Evolutionary conservation across 768 basidiomycete genomes (phyloP), one percentile per base, ranked within the genome.

Genomic region (Boletus speciosus): DNA sequence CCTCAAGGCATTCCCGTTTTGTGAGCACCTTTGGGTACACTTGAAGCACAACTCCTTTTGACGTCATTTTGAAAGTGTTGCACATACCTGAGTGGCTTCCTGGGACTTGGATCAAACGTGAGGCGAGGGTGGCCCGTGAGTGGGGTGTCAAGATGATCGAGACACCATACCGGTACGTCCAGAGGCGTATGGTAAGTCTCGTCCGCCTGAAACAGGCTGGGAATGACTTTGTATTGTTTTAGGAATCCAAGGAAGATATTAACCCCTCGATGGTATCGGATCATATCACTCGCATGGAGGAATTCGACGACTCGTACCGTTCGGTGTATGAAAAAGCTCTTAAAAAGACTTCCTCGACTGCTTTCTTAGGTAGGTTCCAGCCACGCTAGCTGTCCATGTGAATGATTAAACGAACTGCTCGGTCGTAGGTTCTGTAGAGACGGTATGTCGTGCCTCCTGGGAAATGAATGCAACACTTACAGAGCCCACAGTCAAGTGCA

Each of bases 71-170:
- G 35, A 14, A 38, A 70, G 67, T 71, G 43, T 46, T 66, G 38
- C 47, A 65, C 34, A 15, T 69, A 3, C 70, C 70, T 1, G 59
- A 66, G 8, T 70, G 64, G 65, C 40, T 67, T 5, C 66, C 66
- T 10, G 56, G 59, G 12, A 51, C 58, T 19, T 40, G 49, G 19
- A 48, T 64, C 15, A 54, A 64, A 39, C 53, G 25, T 29, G 53
- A 54, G 34, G 59, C 62, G 11, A 57, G 29, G 49, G 15, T 15
- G 9, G 42, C 59, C 5, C 52, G 44, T 2, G 50, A 64, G 39
- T 46, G 15, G 42, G 49, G 56, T 10, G 25, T 12, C 38, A 52
- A 41, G 44, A 50, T 54, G 59, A 49, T 58, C 3, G 62, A 64
- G 25, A 42, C 3, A 12, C 62, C 62, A 5, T 64, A 59, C 46